phyloP scores from a whole-genome alignment of 345 rosid species.

The Physaria fendleri region DNA sequence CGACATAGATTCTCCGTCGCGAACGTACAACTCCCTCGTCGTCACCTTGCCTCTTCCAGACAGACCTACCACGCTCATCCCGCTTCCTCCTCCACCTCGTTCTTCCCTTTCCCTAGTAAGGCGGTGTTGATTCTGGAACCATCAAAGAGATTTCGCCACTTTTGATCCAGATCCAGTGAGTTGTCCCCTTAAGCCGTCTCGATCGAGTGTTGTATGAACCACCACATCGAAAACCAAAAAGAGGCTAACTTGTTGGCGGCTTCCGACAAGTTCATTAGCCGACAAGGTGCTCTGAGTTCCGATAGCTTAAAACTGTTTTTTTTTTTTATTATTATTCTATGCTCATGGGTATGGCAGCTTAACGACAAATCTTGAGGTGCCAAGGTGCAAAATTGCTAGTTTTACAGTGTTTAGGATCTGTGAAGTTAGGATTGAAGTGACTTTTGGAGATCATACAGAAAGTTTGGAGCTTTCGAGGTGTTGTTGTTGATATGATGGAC shows the following conservation, averaged over 20 bases:
- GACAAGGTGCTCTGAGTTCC: slow-evolving; percentile 23
- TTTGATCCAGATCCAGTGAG: too few species aligned
- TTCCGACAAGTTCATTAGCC: slow-evolving; percentile 1
- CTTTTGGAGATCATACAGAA: slow-evolving; percentile 21
- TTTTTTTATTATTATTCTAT: slow-evolving; percentile 12
- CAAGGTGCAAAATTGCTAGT: slow-evolving; percentile 15
- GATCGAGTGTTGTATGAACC: too few species aligned
- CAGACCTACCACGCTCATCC: too few species aligned
- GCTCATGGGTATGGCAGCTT: slow-evolving; percentile 28
- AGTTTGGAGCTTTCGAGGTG: slow-evolving; percentile 40
- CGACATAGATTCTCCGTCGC: too few species aligned
- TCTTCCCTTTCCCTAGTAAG: too few species aligned
- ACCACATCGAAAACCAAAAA: slow-evolving; percentile 28
- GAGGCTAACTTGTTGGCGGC: slow-evolving; percentile 25
- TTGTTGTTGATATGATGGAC: slow-evolving; percentile 49
- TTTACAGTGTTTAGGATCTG: slow-evolving; percentile 12
- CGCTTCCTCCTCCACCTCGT: too few species aligned
- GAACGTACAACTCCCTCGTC: too few species aligned
- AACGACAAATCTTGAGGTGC: slow-evolving; percentile 5
- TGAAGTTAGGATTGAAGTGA: slow-evolving; percentile 23
- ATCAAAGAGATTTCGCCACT: too few species aligned
- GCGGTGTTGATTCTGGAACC: too few species aligned
- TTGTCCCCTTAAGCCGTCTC: too few species aligned
- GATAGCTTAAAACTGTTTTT: background rate
- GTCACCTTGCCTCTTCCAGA: too few species aligned